phyloP scores from a whole-genome alignment of 352 stramenopile genomes.

The Phytophthora litchii region DNA sequence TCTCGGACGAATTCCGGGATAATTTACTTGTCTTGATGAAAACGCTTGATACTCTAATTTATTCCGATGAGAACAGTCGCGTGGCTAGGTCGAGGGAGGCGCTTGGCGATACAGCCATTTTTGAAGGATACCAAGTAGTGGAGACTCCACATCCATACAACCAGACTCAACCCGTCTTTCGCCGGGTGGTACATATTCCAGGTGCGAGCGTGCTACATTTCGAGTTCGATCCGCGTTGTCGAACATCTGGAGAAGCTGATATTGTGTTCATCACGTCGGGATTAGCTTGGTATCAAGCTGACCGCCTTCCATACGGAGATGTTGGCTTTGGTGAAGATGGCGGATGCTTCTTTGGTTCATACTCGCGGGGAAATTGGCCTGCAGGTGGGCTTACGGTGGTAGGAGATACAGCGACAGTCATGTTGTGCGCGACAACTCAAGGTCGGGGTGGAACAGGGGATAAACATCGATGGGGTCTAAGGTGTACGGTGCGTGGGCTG shows the following conservation, averaged over 20 bases:
- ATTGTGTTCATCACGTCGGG: conserved; percentile 72
- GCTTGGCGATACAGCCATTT: conserved; percentile 30
- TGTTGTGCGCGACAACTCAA: conserved; percentile 72
- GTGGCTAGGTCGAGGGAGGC: background rate
- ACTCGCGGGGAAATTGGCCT: conserved; percentile 61
- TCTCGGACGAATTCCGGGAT: conserved; percentile 34
- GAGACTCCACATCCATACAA: conserved; percentile 77
- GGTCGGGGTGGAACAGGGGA: conserved; percentile 44
- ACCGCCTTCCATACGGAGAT: conserved; percentile 62
- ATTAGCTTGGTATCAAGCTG: conserved; percentile 61
- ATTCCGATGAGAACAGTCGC: conserved; percentile 8
- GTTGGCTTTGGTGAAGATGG: conserved; percentile 65
- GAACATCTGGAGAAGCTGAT: conserved; percentile 63
- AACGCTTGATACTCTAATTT: conserved; percentile 28
- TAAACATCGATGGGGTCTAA: conserved; percentile 65
- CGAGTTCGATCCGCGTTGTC: conserved; percentile 68
- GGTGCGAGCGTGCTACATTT: conserved; percentile 64
- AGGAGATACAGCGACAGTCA: conserved; percentile 70
- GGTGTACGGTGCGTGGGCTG: conserved; percentile 58
- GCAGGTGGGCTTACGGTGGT: conserved; percentile 56
- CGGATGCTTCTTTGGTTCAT: conserved; percentile 69
- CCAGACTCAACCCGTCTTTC: conserved; percentile 59
- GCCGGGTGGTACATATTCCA: conserved; percentile 60
- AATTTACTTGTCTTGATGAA: conserved; percentile 39
- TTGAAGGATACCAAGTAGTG: conserved; percentile 51